phyloP scores from a whole-genome alignment of 257 asterid genomes.

The Solanum commersonii region DNA sequence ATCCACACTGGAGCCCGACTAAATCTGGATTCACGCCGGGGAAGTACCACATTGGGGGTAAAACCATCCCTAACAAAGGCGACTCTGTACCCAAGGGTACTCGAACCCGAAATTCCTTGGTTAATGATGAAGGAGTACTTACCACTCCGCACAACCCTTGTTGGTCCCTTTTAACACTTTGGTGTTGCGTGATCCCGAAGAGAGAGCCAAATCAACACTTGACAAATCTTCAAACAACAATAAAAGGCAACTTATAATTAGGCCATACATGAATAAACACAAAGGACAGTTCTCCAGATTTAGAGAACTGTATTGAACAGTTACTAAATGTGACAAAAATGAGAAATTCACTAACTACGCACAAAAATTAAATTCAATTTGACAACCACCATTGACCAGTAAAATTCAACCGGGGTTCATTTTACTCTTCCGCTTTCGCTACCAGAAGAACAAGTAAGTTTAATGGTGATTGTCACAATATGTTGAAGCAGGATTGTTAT shows the following conservation, averaged over 20 bases:
- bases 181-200: constrained; percentile 7
- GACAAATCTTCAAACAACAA: background rate
- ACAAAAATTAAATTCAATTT: background rate
- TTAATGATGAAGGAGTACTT: background rate
- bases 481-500: too few species aligned
- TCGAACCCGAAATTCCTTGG: background rate
- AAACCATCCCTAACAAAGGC: background rate
- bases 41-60: background rate
- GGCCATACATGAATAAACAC: background rate
- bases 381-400: background rate
- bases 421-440: background rate
- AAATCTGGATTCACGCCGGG: too few species aligned
- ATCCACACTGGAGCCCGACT: background rate
- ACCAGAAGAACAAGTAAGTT: too few species aligned
- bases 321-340: background rate
- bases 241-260: background rate
- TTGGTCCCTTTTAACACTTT: constrained; percentile 6
- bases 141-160: background rate
- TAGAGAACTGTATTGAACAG: background rate
- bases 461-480: too few species aligned
- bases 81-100: background rate
- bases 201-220: background rate
- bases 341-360: background rate
- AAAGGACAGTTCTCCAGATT: background rate
- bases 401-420: background rate